phyloP scores from a whole-genome alignment of 2,329 filamentous ascomycete genomes.

The Venturia effusa region DNA sequence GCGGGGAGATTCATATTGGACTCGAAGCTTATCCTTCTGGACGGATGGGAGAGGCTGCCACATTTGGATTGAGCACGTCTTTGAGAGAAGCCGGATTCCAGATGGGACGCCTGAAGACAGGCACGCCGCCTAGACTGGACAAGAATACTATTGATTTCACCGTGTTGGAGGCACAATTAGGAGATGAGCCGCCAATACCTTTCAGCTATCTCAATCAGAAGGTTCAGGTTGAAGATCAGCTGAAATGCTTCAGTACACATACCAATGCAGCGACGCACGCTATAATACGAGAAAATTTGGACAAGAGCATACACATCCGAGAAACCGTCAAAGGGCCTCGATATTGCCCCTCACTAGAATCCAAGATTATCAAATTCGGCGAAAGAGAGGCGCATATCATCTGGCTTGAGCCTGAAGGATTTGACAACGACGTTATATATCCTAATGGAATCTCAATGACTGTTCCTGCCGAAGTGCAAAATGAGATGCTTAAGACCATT shows the following conservation, averaged over 20 bases:
- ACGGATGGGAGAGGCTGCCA: constrained; percentile 87
- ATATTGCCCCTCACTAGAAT: constrained; percentile 92
- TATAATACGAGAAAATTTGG: constrained; percentile 78
- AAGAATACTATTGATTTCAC: constrained; percentile 71
- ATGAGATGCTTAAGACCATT: constrained; percentile 74
- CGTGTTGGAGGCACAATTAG: constrained; percentile 59
- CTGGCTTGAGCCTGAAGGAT: constrained; percentile 95
- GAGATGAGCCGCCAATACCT: constrained; percentile 75
- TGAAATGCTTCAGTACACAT: constrained; percentile 77
- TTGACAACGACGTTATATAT: constrained; percentile 81
- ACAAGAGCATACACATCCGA: constrained; percentile 91
- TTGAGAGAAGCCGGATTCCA: constrained; percentile 79
- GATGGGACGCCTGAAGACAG: constrained; percentile 85
- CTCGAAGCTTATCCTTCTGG: constrained; percentile 76
- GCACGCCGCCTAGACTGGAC: constrained; percentile 81
- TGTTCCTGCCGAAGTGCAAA: constrained; percentile 77
- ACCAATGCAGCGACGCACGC: constrained; percentile 77
- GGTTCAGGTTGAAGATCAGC: constrained; percentile 70
- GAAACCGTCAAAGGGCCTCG: constrained; percentile 89
- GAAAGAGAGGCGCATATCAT: constrained; percentile 76
- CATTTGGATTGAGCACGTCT: constrained; percentile 84
- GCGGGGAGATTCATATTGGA: constrained; percentile 90
- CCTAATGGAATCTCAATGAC: constrained; percentile 98
- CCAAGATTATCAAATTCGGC: constrained; percentile 81
- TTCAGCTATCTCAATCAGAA: constrained; percentile 82